Evolutionary conservation across 495 filamentous ascomycete genomes (phyloP), one percentile per base, ranked within the genome.

Genomic region (Collariella sp.): DNA sequence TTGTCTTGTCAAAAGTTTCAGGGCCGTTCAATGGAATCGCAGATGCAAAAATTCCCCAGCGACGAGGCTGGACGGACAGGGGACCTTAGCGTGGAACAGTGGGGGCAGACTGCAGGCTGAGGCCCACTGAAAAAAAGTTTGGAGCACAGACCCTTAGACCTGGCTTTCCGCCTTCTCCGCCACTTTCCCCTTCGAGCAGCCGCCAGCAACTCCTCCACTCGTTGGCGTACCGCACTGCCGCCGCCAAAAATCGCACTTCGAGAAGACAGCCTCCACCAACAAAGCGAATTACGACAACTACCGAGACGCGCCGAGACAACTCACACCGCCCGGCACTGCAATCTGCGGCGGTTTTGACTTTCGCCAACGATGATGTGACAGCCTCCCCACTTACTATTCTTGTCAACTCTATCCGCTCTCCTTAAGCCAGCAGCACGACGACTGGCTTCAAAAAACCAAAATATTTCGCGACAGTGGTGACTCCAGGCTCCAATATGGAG

Each of bases 401-500:
- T 40, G 48, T 50, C 49, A 54, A 43, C 48, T 52, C 46, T 54
- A 33, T 46, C 39, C 39, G 24, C 24, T 34, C 45, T 59, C 41
- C 39, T 44, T 18, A 31, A 55, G 46, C 38, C 35, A 36, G 48
- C 35, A 26, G 15, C 15, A n/a, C 23, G 35, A 31, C 26, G 20
- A 7, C 16, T n/a, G 18, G 18, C 18, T 46, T 29, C 40, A 35
- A 57, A 29, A 40, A 18, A 52, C 38, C n/a, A 52, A 48, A 54
- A 50, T 24, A 3, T 16, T 40, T 26, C 35, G 40, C 45, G 19
- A 47, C 55, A 34, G 48, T 43, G 44, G 52, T 49, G 53, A 60
- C 48, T 56, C 38, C 22, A 56, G 55, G 55, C 56, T 29, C 26
- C 39, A 36, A 56, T 51, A 91, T 90, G 87, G 86, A 90, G 67